phyloP scores from a whole-genome alignment of 176 grass and related monocot species.

The Tuctoria greenei region DNA sequence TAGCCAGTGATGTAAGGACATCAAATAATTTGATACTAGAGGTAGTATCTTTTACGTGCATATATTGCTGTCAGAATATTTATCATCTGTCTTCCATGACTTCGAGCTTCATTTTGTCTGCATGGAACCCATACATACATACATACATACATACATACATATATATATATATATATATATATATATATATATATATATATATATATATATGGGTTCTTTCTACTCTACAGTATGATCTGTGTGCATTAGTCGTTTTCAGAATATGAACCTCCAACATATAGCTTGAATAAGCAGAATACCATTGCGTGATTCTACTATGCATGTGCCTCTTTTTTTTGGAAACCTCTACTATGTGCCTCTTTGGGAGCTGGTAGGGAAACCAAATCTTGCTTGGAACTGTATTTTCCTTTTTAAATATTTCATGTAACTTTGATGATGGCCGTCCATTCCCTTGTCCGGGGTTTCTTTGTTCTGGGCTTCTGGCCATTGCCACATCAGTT shows the following conservation, averaged over 20 bases:
- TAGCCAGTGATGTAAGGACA: too few relatives aligned
- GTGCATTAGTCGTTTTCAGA: constrained; percentile 40
- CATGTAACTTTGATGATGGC: neutral
- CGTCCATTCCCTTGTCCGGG: too few relatives aligned
- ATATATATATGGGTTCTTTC: constrained; percentile 18
- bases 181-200: constrained; percentile 21
- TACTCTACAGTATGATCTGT: neutral
- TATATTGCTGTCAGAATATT: neutral
- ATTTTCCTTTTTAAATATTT: neutral
- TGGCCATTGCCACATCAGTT: neutral
- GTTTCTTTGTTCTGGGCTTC: neutral
- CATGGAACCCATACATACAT: too few relatives aligned
- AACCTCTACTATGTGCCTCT: too few relatives aligned
- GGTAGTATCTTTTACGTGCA: constrained; percentile 2
- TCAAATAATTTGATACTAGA: too few relatives aligned
- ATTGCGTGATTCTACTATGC: neutral
- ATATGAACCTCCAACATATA: constrained; percentile 17
- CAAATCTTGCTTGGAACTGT: constrained; percentile 8
- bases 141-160: too few relatives aligned
- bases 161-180: constrained; percentile 12
- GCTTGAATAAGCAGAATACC: constrained; percentile 23
- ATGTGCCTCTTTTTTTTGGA: too few relatives aligned
- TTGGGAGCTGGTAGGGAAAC: too few relatives aligned
- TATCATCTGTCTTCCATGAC: neutral
- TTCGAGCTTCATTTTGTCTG: constrained; percentile 5